Evolutionary conservation across 1,284 basidiomycete species (phyloP).

Genomic region (Erythrobasidium hasegawianum): DNA sequence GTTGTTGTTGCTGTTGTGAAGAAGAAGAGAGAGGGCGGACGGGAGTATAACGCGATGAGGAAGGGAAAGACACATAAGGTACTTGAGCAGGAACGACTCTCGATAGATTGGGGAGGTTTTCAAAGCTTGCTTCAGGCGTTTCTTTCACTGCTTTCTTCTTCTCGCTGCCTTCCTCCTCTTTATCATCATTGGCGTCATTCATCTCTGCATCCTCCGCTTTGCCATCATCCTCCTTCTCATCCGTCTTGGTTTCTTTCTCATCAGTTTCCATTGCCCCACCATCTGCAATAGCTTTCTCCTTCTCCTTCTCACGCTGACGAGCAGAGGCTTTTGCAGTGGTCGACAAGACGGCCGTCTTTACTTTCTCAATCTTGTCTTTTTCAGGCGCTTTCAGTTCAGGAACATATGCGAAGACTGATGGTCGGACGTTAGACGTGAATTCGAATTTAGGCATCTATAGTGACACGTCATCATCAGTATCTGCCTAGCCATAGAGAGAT

Average conservation of each 20-base stretch:
- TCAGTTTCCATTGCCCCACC: constrained; percentile 71
- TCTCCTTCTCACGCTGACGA: constrained; percentile 70
- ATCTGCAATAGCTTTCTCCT: constrained; percentile 62
- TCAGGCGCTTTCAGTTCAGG: constrained; percentile 75
- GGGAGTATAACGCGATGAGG: constrained; percentile 77
- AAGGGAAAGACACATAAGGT: constrained; percentile 74
- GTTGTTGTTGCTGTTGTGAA: constrained; percentile 28
- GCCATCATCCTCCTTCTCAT: constrained; percentile 49
- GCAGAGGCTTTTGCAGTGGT: constrained; percentile 92
- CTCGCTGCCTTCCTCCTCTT: constrained; percentile 52
- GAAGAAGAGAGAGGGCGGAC: constrained; percentile 62
- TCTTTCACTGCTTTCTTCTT: constrained; percentile 61
- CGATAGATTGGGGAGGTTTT: constrained; percentile 80
- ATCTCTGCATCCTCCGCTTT: constrained; percentile 37
- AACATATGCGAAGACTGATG: constrained; percentile 86
- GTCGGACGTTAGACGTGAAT: constrained; percentile 71
- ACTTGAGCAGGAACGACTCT: constrained; percentile 89
- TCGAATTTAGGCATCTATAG: constrained; percentile 80
- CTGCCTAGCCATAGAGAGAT: too few relatives aligned
- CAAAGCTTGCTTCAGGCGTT: too few relatives aligned
- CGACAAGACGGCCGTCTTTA: constrained; percentile 85
- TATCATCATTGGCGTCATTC: constrained; percentile 6
- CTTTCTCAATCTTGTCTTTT: constrained; percentile 83
- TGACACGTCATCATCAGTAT: neutral
- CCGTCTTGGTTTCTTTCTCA: too few relatives aligned